Percentiles rank a stretch among this genome's conserved stretches.
Evolutionary conservation across 2,329 filamentous ascomycete genomes (phyloP).

Genomic region (Penicillium sp.): DNA sequence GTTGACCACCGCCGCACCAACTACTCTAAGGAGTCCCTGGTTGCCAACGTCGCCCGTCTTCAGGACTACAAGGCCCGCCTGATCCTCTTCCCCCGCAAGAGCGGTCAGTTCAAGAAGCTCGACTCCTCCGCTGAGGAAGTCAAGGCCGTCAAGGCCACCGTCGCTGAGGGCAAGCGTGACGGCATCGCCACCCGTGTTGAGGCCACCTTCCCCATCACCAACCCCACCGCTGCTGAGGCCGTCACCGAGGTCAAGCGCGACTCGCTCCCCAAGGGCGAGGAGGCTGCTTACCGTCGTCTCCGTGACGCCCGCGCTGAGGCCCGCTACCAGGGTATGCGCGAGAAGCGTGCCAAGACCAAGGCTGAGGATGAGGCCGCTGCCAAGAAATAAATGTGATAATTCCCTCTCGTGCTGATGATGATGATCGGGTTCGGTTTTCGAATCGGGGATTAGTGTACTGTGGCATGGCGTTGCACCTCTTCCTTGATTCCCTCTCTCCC

Average conservation of each 20-base stretch:
- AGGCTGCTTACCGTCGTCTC: constrained; percentile 83
- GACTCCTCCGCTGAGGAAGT: constrained; percentile 82
- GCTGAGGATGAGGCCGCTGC: constrained; percentile 62
- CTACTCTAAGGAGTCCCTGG: constrained; percentile 91
- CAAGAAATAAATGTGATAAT: constrained; percentile 49
- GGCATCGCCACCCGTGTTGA: constrained; percentile 53
- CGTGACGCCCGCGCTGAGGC: constrained; percentile 80
- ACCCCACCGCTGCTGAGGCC: constrained; percentile 55
- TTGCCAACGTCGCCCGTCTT: constrained; percentile 93
- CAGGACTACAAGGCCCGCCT: constrained; percentile 96
- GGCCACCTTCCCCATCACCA: constrained; percentile 69
- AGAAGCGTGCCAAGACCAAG: constrained; percentile 89
- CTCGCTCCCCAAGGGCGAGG: constrained; percentile 74
- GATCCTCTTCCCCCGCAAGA: constrained; percentile 96
- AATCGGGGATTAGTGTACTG: constrained; percentile 34
- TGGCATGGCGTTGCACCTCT: constrained; percentile 38
- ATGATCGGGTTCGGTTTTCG: constrained; percentile 41
- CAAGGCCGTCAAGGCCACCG: constrained; percentile 63
- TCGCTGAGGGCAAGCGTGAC: constrained; percentile 49
- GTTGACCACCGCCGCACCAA: constrained; percentile 97
- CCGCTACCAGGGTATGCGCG: constrained; percentile 75
- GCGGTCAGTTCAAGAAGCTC: constrained; percentile 89
- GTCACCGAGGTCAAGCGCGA: constrained; percentile 77
- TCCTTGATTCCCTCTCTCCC: constrained; percentile 27
- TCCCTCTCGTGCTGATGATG: constrained; percentile 36